Evolutionary conservation across 2,329 filamentous ascomycete genomes (phyloP), one percentile per base, ranked within the genome.

Genomic region (Colletotrichum limetticola): DNA sequence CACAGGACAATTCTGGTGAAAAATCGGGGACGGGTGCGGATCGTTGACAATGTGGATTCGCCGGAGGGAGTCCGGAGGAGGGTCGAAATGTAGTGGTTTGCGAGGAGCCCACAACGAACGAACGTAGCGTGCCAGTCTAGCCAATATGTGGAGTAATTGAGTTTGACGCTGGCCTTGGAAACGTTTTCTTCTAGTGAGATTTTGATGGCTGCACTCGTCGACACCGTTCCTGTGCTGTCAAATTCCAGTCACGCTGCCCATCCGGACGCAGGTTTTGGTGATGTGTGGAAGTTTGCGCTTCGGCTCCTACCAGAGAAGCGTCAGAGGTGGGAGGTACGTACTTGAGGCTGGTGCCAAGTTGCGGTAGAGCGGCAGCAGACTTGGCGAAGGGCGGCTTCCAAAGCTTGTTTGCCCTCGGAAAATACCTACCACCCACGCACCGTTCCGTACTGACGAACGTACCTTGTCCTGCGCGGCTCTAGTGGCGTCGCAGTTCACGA

Each of bases 371-470:
- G 58, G 69, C 69, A 63, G 65, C 65, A 11, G 61, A 28, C 64
- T 71, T 71, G 68, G 68, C 68, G 57, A 37, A 61, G 59, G 19
- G 24, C 42, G 55, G 66, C 60, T 28, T 65, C 26, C 22, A 56
- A 73, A 73, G 71, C 66, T 73, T 73, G 67, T 73, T 71, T 66
- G 32, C 37, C 61, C 22, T 16, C 32, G 7, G 69, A 42, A 42
- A 42, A 42, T 42, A 7, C 16, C 37, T 42, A 8, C 37, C 37
- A 42, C 8, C 0, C 32, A 35, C 32, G 8, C 32, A 12, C 16
- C 37, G 19, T 49, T n/a, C 16, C 19, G 16, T 49, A 49, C 42
- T 19, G 8, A 22, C 7, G 6, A 19, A 42, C 14, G 37, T 42
- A 19, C 37, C 37, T 19, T 42, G 37, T 42, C 37, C 14, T 42